A percentile compares a stretch with the other conserved stretches of the same genome.
phyloP scores from a whole-genome alignment of 1,139 yeast species.

The Pichia sp. region DNA sequence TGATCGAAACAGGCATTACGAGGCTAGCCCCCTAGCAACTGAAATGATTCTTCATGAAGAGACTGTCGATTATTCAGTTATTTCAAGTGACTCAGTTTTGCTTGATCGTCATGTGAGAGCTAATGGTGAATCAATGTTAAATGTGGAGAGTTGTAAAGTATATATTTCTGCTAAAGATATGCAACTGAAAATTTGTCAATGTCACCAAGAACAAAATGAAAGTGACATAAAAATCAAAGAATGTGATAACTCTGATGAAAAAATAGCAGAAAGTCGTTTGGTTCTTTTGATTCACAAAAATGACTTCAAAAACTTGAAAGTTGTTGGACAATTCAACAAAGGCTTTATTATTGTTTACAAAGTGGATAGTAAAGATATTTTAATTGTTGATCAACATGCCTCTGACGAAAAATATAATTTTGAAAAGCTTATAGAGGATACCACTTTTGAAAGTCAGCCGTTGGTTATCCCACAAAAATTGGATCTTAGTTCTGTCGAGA shows the following conservation, averaged over 20 bases:
- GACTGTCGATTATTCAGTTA: too few relatives aligned
- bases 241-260: conserved; percentile 30
- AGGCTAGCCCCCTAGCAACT: too few relatives aligned
- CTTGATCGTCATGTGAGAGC: too few relatives aligned
- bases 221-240: background rate
- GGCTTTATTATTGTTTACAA: conserved; percentile 70
- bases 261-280: conserved; percentile 47
- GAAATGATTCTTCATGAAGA: too few relatives aligned
- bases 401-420: conserved; percentile 92
- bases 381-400: conserved; percentile 95
- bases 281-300: conserved; percentile 50
- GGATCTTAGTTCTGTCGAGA: conserved; percentile 72
- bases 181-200: too few relatives aligned
- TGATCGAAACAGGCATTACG: too few relatives aligned
- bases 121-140: too few relatives aligned
- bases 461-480: conserved; percentile 59
- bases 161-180: background rate
- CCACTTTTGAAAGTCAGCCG: conserved; percentile 58
- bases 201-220: too few relatives aligned
- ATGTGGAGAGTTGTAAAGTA: background rate
- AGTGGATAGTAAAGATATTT: conserved; percentile 37
- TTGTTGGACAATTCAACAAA: conserved; percentile 87
- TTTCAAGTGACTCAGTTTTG: too few relatives aligned
- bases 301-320: conserved; percentile 63
- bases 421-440: conserved; percentile 54